Evolutionary conservation across 2,329 filamentous ascomycete species (phyloP), one percentile per base, ranked within the genome.

Genomic region (Diaporthe amygdali): DNA sequence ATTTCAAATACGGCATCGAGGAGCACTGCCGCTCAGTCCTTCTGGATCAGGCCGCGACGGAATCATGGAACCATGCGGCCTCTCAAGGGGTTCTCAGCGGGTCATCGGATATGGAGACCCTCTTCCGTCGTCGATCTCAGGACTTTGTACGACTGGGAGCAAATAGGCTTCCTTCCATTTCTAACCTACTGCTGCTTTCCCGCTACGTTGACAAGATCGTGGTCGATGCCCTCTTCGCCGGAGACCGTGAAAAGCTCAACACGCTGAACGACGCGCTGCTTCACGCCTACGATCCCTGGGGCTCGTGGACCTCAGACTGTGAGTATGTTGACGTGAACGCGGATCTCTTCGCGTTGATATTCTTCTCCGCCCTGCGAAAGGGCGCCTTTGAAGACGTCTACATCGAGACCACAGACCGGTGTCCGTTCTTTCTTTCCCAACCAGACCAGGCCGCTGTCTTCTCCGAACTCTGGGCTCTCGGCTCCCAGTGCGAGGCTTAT

Each of bases 401-500:
- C 75, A 81, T 89, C 15, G 89, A 91, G 77, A 87, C 90, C 1
- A 89, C 87, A 0, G 89, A 91, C 75, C 83, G 89, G 9, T 91
- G 90, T 74, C 89, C 89, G 0, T 80, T 91, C 12, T 90, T 90
- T 78, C 88, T 90, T 68, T 83, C 86, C 25, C 89, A 90, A 69
- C 82, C 88, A 2, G 90, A 91, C 70, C 90, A 92, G 77, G 89
- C 89, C 17, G 89, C 89, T 39, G 88, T 88, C 8, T 91, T 91
- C 75, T 86, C 89, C 0, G 90, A 91, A 76, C 85, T 90, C 0
- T 91, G 90, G 78, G 89, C 89, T 0, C 81, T 91, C 2, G 90
- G 90, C 1, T 91, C 89, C 4, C 87, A 89, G 68, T 92, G 90
- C 75, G 88, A 91, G 72, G 83, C 86, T 0, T 91, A 91, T 75